Evolutionary conservation across 148 eudicot species (phyloP).

Genomic region (Amaranthus cruentus): DNA sequence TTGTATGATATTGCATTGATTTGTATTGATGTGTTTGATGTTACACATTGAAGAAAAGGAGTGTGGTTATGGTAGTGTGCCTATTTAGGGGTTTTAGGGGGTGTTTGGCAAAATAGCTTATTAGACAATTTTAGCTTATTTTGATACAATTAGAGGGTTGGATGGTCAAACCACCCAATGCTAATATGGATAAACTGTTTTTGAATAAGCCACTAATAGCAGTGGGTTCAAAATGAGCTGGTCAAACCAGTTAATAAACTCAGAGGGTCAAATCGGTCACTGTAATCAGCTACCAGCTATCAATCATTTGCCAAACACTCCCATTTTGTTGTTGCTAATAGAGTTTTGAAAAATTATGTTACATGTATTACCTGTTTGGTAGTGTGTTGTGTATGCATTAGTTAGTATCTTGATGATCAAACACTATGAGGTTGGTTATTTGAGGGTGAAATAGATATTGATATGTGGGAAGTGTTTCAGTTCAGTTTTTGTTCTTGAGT

Average conservation of each 20-base stretch:
- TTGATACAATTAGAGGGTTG: background rate
- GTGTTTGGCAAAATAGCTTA: too few relatives aligned
- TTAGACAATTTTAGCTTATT: background rate
- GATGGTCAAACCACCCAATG: too few relatives aligned
- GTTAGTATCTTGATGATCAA: background rate
- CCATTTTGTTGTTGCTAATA: background rate
- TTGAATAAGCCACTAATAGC: too few relatives aligned
- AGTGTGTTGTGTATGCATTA: background rate
- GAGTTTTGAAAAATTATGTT: background rate
- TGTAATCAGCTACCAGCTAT: too few relatives aligned
- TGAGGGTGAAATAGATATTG: background rate
- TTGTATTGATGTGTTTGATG: background rate
- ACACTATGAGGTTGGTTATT: background rate
- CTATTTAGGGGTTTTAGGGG: too few relatives aligned
- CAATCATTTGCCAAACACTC: too few relatives aligned
- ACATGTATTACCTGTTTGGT: background rate
- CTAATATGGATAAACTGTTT: too few relatives aligned
- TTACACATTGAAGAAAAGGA: constrained; percentile 3
- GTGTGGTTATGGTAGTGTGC: background rate
- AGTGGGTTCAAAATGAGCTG: too few relatives aligned
- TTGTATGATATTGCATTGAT: background rate
- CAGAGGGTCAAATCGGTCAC: too few relatives aligned
- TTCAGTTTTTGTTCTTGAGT: background rate
- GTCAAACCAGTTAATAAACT: too few relatives aligned
- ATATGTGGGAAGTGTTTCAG: background rate